These are phyloP conservation scores for Colletotrichum siamense DNA, from an alignment of 2,329 filamentous ascomycete species.

Conservation along the genomic window DNA sequence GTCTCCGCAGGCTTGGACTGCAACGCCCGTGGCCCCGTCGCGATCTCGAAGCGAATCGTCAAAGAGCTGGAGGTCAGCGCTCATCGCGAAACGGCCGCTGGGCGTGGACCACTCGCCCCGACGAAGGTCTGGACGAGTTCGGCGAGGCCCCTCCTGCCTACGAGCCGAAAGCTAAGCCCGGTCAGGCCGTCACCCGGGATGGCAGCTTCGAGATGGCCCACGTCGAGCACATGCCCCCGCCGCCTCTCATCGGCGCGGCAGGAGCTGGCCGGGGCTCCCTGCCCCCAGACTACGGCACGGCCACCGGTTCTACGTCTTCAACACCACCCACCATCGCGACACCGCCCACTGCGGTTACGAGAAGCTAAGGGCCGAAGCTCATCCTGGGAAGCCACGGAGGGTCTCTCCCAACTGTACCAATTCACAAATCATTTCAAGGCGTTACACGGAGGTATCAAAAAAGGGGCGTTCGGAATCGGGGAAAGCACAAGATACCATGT, in stretches of 20 bases:
- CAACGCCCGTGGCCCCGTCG: constrained; percentile 27
- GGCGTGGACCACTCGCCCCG: constrained; percentile 30
- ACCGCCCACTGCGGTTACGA: constrained; percentile 6
- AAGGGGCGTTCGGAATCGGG: background rate
- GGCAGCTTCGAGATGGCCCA: constrained; percentile 19
- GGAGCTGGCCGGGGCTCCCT: constrained; percentile 1
- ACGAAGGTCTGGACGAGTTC: constrained; percentile 67
- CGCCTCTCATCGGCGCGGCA: background rate
- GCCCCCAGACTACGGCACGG: constrained; percentile 13
- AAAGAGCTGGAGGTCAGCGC: constrained; percentile 3
- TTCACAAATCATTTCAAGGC: background rate
- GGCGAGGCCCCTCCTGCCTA: constrained; percentile 73
- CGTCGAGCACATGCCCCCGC: constrained; percentile 2
- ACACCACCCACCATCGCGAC: constrained; percentile 3
- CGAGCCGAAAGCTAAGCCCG: constrained; percentile 33
- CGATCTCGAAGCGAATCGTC: constrained; percentile 15
- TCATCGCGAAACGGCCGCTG: constrained; percentile 16
- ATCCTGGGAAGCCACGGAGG: background rate
- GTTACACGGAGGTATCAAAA: background rate
- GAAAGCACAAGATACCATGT: constrained; percentile 18
- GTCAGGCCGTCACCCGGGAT: constrained; percentile 5
- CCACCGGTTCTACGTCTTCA: constrained; percentile 6
- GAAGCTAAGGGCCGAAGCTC: background rate
- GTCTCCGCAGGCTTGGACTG: constrained; percentile 24
- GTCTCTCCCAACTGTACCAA: background rate